Percentiles rank a stretch among this genome's conserved stretches.
Conservation (phyloP, 2,329 filamentous ascomycete genomes). For the Cercospora sojina region DNA sequence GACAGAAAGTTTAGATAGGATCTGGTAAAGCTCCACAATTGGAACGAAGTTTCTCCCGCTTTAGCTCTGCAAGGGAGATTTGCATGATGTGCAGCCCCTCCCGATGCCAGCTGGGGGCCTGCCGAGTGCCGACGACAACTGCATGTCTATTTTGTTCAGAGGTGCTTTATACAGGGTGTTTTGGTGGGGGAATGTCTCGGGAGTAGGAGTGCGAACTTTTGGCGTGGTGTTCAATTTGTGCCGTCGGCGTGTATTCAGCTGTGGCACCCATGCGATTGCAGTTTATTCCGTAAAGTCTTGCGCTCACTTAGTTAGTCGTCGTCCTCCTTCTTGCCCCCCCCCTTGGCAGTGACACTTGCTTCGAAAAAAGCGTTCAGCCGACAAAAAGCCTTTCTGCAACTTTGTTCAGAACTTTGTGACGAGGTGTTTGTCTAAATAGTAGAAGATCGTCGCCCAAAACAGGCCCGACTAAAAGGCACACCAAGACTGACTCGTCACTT, state of each 20-base stretch:
- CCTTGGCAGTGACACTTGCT: background rate
- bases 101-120: background rate
- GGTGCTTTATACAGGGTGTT: background rate
- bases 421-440: background rate
- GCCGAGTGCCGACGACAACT: background rate
- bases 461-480: background rate
- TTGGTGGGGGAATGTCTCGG: background rate
- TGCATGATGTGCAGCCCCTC: background rate
- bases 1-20: background rate
- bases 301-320: background rate
- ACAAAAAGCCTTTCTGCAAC: background rate
- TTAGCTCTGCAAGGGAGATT: conserved; percentile 1
- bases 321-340: background rate
- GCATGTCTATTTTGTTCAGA: background rate
- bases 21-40: background rate
- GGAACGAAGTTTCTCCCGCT: background rate
- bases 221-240: background rate
- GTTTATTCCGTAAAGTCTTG: background rate
- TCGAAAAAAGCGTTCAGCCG: background rate
- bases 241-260: too few species aligned
- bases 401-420: background rate
- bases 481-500: background rate
- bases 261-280: too few species aligned
- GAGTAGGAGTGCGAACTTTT: background rate
- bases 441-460: background rate